These are phyloP conservation scores for Exophiala spinifera DNA, from an alignment of 2,329 filamentous ascomycete genomes.

Conservation along the genomic window DNA sequence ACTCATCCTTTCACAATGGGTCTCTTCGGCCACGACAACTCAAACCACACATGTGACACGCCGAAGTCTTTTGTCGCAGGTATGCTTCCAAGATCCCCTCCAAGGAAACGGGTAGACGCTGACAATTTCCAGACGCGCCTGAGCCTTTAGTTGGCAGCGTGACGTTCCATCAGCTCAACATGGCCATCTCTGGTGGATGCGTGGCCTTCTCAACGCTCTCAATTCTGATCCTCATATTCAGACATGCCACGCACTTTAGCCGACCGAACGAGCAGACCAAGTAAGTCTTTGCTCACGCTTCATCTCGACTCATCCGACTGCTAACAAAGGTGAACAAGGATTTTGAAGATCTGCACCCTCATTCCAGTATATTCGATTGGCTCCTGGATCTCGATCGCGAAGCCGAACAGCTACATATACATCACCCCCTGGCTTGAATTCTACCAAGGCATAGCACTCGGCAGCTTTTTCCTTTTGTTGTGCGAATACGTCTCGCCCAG, in stretches of 20 bases:
- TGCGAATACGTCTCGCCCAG: constrained; percentile 43
- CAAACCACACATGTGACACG: constrained; percentile 1
- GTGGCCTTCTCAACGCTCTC: constrained; percentile 34
- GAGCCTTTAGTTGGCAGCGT: constrained; percentile 23
- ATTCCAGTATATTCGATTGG: constrained; percentile 43
- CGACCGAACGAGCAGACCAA: constrained; percentile 44
- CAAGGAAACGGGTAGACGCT: neutral
- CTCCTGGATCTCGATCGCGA: constrained; percentile 40
- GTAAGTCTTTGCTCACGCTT: constrained; percentile 13
- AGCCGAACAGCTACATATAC: constrained; percentile 41
- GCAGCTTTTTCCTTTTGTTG: constrained; percentile 46
- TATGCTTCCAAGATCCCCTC: neutral
- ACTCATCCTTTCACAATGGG: constrained; percentile 2
- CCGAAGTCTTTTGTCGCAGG: constrained; percentile 3
- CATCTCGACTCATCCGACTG: constrained; percentile 20
- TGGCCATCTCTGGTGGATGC: constrained; percentile 38
- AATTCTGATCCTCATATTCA: constrained; percentile 34
- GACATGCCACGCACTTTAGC: constrained; percentile 41
- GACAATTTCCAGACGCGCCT: constrained; percentile 2
- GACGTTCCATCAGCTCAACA: constrained; percentile 37
- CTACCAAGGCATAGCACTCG: constrained; percentile 42
- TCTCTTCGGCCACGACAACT: neutral
- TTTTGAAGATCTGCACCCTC: constrained; percentile 44
- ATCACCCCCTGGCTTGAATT: constrained; percentile 40
- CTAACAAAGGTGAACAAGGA: constrained; percentile 28